Evolutionary conservation across 164 flowering plant genomes (phyloP).

Genomic region (Protea cynaroides): DNA sequence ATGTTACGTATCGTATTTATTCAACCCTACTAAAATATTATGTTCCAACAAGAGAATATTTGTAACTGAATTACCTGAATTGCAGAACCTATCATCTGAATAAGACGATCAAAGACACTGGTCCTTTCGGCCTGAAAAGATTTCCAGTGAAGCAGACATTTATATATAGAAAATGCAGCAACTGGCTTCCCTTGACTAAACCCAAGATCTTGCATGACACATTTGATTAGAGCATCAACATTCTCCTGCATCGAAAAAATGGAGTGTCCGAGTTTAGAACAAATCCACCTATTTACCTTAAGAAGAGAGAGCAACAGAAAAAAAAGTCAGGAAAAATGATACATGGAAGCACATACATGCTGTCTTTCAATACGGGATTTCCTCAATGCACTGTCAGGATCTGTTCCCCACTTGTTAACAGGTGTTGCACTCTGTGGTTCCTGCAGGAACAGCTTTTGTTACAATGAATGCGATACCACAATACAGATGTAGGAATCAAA

Average conservation of each 20-base stretch:
- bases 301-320: background rate
- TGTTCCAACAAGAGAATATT: background rate
- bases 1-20: background rate
- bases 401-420: constrained; percentile 37
- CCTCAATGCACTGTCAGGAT: constrained; percentile 54
- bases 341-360: constrained; percentile 45
- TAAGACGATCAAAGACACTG: constrained; percentile 66
- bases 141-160: constrained; percentile 65
- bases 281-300: background rate
- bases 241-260: constrained; percentile 55
- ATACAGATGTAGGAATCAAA: background rate
- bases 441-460: constrained; percentile 34
- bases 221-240: constrained; percentile 81
- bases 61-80: constrained; percentile 40
- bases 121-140: constrained; percentile 72
- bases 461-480: constrained; percentile 2
- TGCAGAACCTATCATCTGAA: constrained; percentile 66
- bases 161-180: constrained; percentile 62
- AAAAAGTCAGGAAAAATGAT: background rate
- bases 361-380: constrained; percentile 70
- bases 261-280: constrained; percentile 1
- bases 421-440: constrained; percentile 54
- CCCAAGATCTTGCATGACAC: constrained; percentile 75
- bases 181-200: constrained; percentile 71
- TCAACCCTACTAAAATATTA: background rate